These are phyloP conservation scores for Ajuga reptans DNA, from an alignment of 305 asterid species.

Conservation along the genomic window DNA sequence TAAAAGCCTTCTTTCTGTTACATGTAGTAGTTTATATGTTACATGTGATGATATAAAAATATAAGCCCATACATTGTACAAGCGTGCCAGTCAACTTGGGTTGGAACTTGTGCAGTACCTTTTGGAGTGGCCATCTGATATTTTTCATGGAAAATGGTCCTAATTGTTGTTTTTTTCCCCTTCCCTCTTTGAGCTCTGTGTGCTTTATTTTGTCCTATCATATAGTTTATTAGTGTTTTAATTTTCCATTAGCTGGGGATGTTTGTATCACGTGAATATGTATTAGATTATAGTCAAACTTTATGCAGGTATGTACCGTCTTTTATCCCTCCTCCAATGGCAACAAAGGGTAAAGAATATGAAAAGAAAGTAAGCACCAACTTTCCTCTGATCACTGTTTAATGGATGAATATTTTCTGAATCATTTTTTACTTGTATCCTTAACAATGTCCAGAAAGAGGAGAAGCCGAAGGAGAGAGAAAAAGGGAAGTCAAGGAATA, in stretches of 20 bases:
- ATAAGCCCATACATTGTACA: neutral
- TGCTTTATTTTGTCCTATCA: neutral
- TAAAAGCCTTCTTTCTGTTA: neutral
- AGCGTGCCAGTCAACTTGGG: neutral
- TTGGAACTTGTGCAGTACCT: neutral
- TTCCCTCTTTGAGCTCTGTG: neutral
- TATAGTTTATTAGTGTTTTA: neutral
- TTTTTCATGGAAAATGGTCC: too few species aligned
- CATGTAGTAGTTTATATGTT: neutral
- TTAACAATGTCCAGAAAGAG: slow-evolving; percentile 54
- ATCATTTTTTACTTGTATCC: slow-evolving; percentile 11
- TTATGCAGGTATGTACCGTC: slow-evolving; percentile 96
- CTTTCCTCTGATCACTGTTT: slow-evolving; percentile 1
- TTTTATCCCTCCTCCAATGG: slow-evolving; percentile 90
- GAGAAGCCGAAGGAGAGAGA: slow-evolving; percentile 82
- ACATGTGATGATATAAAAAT: neutral
- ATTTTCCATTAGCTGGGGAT: slow-evolving; percentile 17
- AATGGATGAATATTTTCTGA: slow-evolving; percentile 10
- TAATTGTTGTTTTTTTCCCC: neutral
- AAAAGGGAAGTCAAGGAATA: slow-evolving; percentile 73
- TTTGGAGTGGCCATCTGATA: too few species aligned
- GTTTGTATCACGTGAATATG: slow-evolving; percentile 31
- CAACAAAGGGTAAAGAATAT: slow-evolving; percentile 69
- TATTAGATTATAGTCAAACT: slow-evolving; percentile 45
- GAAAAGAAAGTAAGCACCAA: slow-evolving; percentile 65